Base-by-base conservation (phyloP, 2,329 filamentous ascomycete species). In the Aspergillus brasiliensis region DNA sequence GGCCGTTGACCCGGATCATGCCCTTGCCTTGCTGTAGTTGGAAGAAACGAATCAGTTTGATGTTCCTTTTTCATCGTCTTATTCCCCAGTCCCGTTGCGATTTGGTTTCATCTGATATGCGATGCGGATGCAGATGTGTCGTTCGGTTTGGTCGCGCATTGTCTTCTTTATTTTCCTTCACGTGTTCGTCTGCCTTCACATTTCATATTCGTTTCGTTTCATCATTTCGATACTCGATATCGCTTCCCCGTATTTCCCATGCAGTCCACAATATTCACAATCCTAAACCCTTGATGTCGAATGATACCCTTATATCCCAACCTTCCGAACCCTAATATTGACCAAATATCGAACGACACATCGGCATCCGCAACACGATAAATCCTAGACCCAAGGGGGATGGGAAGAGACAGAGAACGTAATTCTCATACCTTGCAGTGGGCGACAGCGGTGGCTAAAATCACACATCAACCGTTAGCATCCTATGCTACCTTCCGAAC, bases 1-100 rank as follows among this genome's bases (percentile, higher is more conserved):
- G 91, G 84, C 95, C 95, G 87, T 98, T 99, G 84, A 97, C 95
- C 87, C 96, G 97, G 84, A 99, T 88, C 76, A 98, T 89, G 82
- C 95, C 95, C 81, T 90, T 90, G 78, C 89, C 89, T 79, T 87
- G 82, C 86, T 88, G 73, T 78, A 73, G 59, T 31, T 38, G 34
- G 51, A 10, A 19, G 15, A 49, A 28, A 65, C 57, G 61, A 59
- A 67, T 61, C 69, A 69, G 51, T 73, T 67, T 72, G 71, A 60
- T 64, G 63, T 51, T 65, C 57, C 57, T 66, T 69, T 58, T 59
- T 47, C 27, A 10, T 44, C 21, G 19, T 34, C 34, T 21, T 28
- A n/a, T n/a, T n/a, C n/a, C n/a, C n/a, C n/a, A n/a, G 6, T 49
- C 23, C 37, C n/a, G 17, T 51, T 48, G 34, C 42, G 28, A 6